phyloP scores from a whole-genome alignment of 345 rosid species.

The Pelargonium nanum region DNA sequence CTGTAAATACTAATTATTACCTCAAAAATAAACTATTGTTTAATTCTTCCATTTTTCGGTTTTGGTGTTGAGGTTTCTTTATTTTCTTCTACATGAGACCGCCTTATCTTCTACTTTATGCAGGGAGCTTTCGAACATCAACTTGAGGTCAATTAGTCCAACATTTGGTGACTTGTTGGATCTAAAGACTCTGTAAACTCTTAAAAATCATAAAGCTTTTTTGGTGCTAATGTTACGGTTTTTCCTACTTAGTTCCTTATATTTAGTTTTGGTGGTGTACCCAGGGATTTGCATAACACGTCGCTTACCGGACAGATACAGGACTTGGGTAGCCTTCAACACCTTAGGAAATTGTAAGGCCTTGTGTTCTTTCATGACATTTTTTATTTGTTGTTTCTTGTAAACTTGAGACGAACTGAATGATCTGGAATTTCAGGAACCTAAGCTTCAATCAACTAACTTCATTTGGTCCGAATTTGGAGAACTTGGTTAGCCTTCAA shows the following conservation, averaged over 20 bases:
- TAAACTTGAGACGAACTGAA: no score
- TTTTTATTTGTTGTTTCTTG: no score
- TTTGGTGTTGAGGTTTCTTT: background rate
- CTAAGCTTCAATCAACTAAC: slow-evolving; percentile 71
- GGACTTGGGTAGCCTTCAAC: slow-evolving; percentile 66
- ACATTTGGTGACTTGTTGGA: slow-evolving; percentile 88
- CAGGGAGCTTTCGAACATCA: slow-evolving; percentile 70
- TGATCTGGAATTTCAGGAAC: slow-evolving; percentile 40
- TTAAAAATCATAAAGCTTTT: background rate
- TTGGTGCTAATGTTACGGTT: background rate
- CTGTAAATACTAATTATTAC: no score
- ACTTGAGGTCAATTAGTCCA: slow-evolving; percentile 70
- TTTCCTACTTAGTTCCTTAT: slow-evolving; percentile 3
- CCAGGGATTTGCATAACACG: slow-evolving; percentile 81
- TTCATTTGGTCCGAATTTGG: slow-evolving; percentile 64
- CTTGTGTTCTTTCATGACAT: no score
- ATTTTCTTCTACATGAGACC: no score
- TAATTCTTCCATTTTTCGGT: background rate
- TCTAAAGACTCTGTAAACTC: slow-evolving; percentile 67
- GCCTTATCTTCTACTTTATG: slow-evolving; percentile 8
- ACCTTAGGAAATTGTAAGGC: slow-evolving; percentile 66
- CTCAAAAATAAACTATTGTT: no score
- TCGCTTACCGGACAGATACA: slow-evolving; percentile 77
- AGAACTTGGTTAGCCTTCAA: slow-evolving; percentile 51
- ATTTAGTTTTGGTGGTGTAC: slow-evolving; percentile 3